phyloP scores from a whole-genome alignment of 129 eudicot genomes.

The Flaveria bidentis region DNA sequence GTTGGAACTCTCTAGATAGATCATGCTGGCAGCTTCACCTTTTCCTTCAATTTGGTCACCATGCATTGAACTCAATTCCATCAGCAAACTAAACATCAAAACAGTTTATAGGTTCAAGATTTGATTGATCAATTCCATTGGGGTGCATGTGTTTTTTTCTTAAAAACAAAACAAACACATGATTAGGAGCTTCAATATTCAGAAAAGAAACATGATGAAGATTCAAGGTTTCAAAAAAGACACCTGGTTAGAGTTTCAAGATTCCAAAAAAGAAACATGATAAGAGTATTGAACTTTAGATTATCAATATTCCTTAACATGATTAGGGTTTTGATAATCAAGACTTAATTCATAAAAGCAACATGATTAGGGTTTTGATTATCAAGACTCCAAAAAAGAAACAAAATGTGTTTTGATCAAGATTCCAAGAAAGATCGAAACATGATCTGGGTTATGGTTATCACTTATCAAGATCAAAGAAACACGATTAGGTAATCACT shows the following conservation, averaged over 20 bases:
- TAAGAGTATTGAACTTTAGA: not conserved
- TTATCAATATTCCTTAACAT: not conserved
- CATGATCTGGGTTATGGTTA: not conserved
- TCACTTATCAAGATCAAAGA: not conserved
- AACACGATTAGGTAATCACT: conserved; percentile 14
- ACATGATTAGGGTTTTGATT: not conserved
- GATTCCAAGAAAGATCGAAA: not conserved
- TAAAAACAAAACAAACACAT: not conserved
- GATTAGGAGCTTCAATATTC: not conserved
- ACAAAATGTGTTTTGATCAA: not conserved
- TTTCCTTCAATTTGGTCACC: conserved; percentile 38
- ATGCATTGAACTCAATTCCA: conserved; percentile 18
- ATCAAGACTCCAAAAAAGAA: not conserved
- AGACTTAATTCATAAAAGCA: not conserved
- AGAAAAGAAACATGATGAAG: not conserved
- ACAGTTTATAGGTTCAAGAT: not conserved
- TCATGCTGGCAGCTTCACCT: conserved; percentile 47
- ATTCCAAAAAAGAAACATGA: not conserved
- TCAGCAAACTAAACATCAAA: not conserved
- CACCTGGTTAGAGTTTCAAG: not conserved
- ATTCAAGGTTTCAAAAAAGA: not conserved
- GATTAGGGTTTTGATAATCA: conserved; percentile 12
- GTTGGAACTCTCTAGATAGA: conserved; percentile 12
- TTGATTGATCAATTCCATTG: not conserved
- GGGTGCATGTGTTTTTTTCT: not conserved